Percentiles rank a stretch among this genome's conserved stretches.
phyloP scores from a whole-genome alignment of 352 stramenopile species.

The Elongisporangium senticosum region DNA sequence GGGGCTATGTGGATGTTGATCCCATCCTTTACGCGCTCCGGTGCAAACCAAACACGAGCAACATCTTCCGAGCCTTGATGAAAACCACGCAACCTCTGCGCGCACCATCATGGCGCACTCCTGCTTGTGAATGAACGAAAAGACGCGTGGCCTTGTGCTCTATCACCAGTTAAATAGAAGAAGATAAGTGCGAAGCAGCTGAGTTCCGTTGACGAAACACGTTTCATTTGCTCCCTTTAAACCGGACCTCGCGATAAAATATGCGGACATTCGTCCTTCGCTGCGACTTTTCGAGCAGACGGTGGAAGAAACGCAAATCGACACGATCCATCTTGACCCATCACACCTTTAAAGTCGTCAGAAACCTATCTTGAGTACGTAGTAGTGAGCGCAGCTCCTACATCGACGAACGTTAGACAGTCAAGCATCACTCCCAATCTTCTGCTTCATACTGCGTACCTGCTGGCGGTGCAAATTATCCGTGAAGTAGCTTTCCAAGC shows the following conservation, averaged over 20 bases:
- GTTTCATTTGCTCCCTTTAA: not conserved
- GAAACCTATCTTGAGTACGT: constrained; percentile 42
- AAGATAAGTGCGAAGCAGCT: not conserved
- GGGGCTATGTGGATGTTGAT: not conserved
- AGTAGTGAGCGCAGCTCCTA: constrained; percentile 58
- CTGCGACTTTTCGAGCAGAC: not conserved
- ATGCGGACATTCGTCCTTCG: not conserved
- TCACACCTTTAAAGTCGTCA: constrained; percentile 37
- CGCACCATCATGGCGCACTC: not conserved
- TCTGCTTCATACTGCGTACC: constrained; percentile 14
- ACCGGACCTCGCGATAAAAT: not conserved
- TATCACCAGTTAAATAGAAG: not conserved
- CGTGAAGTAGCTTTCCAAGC: constrained; percentile 51
- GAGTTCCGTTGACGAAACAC: not conserved
- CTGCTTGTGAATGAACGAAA: not conserved
- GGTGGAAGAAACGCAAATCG: not conserved
- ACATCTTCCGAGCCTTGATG: not conserved
- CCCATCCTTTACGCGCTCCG: not conserved
- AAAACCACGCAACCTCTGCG: not conserved
- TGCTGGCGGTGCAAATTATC: constrained; percentile 34
- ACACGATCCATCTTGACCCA: not conserved
- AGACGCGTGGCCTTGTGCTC: not conserved
- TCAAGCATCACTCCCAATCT: not conserved
- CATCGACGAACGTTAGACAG: constrained; percentile 8
- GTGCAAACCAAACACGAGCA: constrained; percentile 1